phyloP scores from a whole-genome alignment of 805 yeast genomes.

The Yamadazyma paraphyllophila region DNA sequence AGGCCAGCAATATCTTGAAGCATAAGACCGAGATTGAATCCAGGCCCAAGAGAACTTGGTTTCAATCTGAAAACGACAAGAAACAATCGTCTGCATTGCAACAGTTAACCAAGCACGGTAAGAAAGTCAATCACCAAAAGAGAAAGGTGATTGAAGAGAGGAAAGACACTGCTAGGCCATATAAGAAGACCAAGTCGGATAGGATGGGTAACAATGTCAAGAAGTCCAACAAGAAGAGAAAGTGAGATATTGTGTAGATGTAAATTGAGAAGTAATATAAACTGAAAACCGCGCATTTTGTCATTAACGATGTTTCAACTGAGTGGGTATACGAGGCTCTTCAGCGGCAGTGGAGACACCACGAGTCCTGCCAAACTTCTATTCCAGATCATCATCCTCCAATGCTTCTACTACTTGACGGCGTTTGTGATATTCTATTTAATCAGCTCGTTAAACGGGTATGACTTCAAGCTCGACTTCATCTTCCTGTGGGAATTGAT shows the following conservation, averaged over 20 bases:
- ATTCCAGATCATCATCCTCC: conserved; percentile 74
- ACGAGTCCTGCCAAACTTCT: conserved; percentile 33
- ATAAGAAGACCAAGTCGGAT: conserved; percentile 79
- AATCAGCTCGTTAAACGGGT: conserved; percentile 68
- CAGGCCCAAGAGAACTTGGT: conserved; percentile 97
- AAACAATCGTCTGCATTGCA: conserved; percentile 34
- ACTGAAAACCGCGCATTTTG: not conserved
- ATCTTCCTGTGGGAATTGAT: conserved; percentile 79
- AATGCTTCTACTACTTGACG: conserved; percentile 71
- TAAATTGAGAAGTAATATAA: not conserved
- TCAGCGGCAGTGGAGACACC: conserved; percentile 26
- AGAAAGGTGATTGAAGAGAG: conserved; percentile 65
- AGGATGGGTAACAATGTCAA: conserved; percentile 40
- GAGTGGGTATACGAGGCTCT: conserved; percentile 24
- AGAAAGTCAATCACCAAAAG: conserved; percentile 62
- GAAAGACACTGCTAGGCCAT: conserved; percentile 55
- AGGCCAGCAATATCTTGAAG: conserved; percentile 80
- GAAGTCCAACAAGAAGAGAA: conserved; percentile 22
- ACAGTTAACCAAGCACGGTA: conserved; percentile 47
- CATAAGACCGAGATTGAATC: conserved; percentile 80
- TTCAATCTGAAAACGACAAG: conserved; percentile 63
- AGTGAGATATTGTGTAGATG: too few relatives aligned
- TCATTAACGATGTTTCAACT: too few relatives aligned
- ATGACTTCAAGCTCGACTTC: conserved; percentile 64
- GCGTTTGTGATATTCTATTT: conserved; percentile 66